Evolutionary conservation across 768 basidiomycete species (phyloP), one percentile per base, ranked within the genome.

Genomic region (Hygrophorus pudorinus): DNA sequence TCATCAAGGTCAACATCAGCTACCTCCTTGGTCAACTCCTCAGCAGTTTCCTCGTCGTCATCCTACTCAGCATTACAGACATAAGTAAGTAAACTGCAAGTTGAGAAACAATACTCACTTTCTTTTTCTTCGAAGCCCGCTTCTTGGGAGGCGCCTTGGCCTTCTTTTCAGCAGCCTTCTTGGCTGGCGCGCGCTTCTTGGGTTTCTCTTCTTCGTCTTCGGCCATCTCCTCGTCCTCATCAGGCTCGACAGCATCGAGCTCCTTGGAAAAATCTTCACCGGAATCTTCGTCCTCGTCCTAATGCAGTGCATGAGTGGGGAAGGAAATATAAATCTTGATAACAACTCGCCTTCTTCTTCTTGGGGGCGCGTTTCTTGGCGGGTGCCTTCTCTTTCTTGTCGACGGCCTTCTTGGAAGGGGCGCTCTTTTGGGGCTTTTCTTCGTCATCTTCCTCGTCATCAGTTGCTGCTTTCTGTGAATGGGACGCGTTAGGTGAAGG

Each of bases 121-220:
- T 55, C 43, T 59, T 60, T 56, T 68, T 71, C 54, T 65, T 68
- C 27, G 66, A 47, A 36, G 62, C 59, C 16, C 63, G 62, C 47
- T 69, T 72, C 36, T 72, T 75, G 4, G 66, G 46, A 10, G 67
- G 51, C 1, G 58, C 64, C 55, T 72, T 76, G 52, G 63, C 60
- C 56, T 68, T 70, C 53, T 63, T 62, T 29, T 51, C 45, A 28
- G 57, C 51, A 1, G 56, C 41, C 16, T 51, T 54, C 42, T 60
- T 64, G 31, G 54, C 47, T n/a, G 58, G 61, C n/a, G 66, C 66
- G 10, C 48, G 48, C 29, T 66, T 63, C 47, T 70, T 73, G 20
- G 65, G 62, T 47, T 66, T 65, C 43, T 61, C 62, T 32, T 62
- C 64, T 34, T 12, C 49, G 24, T 48, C 53, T 12, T 45, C 44